Evolutionary conservation across 1,284 basidiomycete genomes (phyloP).

Genomic region (Phylloboletellus chloephorus): DNA sequence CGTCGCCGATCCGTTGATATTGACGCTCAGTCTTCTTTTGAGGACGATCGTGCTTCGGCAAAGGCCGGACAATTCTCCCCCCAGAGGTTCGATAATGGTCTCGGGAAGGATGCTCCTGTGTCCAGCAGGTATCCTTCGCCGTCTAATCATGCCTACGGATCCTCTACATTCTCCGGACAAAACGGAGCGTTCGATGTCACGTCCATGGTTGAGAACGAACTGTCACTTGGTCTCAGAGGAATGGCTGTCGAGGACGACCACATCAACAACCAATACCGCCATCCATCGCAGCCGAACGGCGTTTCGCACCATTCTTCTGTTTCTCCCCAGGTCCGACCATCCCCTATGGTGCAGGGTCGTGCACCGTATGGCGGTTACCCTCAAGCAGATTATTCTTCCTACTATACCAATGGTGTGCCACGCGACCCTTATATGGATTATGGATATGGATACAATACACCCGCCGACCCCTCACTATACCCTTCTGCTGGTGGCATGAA

Average conservation of each 20-base stretch:
- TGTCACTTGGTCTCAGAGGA: conserved; percentile 54
- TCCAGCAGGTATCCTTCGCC: conserved; percentile 44
- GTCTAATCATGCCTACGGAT: conserved; percentile 36
- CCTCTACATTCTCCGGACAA: conserved; percentile 34
- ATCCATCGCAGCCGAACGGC: conserved; percentile 24
- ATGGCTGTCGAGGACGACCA: conserved; percentile 67
- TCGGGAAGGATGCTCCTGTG: conserved; percentile 38
- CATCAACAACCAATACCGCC: conserved; percentile 30
- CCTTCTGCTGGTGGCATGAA: conserved; percentile 40
- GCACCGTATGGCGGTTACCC: conserved; percentile 47
- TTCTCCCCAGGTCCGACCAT: conserved; percentile 35
- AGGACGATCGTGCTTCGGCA: conserved; percentile 47
- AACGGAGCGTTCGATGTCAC: conserved; percentile 42
- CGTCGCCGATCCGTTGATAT: conserved; percentile 9
- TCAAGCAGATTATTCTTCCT: conserved; percentile 52
- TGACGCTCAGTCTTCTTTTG: conserved; percentile 19
- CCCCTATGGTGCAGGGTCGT: conserved; percentile 42
- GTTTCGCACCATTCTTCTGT: conserved; percentile 20
- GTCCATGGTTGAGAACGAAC: conserved; percentile 46
- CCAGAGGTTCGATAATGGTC: conserved; percentile 45
- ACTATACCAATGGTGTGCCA: conserved; percentile 45
- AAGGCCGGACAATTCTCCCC: conserved; percentile 50
- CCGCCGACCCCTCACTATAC: conserved; percentile 49
- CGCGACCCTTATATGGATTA: conserved; percentile 48
- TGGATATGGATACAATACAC: conserved; percentile 50